These are phyloP conservation scores for Malus sieversii DNA, from an alignment of 306 rosid species.

Conservation along the genomic window DNA sequence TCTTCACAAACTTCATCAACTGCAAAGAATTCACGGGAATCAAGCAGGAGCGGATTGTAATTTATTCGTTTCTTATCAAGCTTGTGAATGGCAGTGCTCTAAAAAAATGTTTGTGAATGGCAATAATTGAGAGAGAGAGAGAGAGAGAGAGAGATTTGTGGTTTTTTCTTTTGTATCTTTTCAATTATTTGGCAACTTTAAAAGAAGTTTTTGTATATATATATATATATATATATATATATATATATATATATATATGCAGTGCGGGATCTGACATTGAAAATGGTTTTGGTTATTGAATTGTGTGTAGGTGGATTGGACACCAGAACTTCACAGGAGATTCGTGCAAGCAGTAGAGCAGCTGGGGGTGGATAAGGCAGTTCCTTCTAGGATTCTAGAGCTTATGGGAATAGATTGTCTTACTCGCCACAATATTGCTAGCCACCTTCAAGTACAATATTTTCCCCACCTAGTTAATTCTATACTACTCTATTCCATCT, in stretches of 20 bases:
- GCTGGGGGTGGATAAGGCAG: constrained; percentile 91
- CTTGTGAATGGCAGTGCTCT: background rate
- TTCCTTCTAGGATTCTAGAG: constrained; percentile 91
- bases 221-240: background rate
- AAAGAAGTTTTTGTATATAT: background rate
- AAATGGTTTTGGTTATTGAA: constrained; percentile 7
- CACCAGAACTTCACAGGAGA: constrained; percentile 79
- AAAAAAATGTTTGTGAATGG: no score
- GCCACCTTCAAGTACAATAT: constrained; percentile 77
- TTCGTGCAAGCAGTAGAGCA: constrained; percentile 98
- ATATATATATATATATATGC: background rate
- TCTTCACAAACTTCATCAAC: background rate
- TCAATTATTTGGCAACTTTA: background rate
- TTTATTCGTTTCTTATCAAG: background rate
- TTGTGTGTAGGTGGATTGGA: constrained; percentile 87
- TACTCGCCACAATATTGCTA: constrained; percentile 97
- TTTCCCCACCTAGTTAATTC: background rate
- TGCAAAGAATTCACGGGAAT: constrained; percentile 38
- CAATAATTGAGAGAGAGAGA: background rate
- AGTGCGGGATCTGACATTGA: background rate
- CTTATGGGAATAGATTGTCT: constrained; percentile 91
- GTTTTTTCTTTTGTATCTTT: background rate
- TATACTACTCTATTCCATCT: background rate
- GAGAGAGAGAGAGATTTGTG: background rate
- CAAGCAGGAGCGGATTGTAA: background rate